These are phyloP conservation scores for Vaccinium vitisidaea DNA, from an alignment of 148 eudicot genomes.

Conservation along the genomic window DNA sequence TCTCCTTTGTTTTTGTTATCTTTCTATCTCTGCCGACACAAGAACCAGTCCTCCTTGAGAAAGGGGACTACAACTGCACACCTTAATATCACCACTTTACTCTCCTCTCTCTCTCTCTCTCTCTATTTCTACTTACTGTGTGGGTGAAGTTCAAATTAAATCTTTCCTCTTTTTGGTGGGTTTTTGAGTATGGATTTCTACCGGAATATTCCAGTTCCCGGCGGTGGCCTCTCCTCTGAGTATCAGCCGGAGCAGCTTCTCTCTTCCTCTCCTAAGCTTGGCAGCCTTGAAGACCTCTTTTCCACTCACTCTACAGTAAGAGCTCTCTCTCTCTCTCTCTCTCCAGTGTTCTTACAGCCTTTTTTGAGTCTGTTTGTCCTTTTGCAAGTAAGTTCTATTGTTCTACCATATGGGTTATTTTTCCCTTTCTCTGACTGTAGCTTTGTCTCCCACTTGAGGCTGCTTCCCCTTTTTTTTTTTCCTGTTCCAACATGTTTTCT, in stretches of 20 bases:
- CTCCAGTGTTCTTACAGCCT: background rate
- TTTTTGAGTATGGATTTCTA: constrained; percentile 20
- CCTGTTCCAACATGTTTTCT: background rate
- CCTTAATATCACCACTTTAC: background rate
- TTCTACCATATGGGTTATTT: background rate
- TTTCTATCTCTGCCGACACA: constrained; percentile 25
- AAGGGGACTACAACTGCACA: background rate
- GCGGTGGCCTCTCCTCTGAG: constrained; percentile 8
- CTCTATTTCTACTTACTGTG: background rate
- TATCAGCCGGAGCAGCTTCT: constrained; percentile 17
- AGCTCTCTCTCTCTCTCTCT: constrained; percentile 7
- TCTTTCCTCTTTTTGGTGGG: background rate
- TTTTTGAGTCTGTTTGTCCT: no score
- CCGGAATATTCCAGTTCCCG: constrained; percentile 21
- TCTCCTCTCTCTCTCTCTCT: constrained; percentile 4
- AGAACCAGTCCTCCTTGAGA: background rate
- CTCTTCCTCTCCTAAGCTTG: constrained; percentile 21
- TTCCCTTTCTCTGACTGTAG: background rate
- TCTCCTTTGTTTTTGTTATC: background rate
- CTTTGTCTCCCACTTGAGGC: constrained; percentile 14
- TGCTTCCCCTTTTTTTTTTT: background rate
- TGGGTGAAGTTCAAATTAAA: background rate
- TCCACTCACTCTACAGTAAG: constrained; percentile 25
- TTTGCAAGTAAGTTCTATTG: background rate
- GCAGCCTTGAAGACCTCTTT: constrained; percentile 29